A percentile compares a stretch with the other conserved stretches of the same genome.
These are phyloP conservation scores for Lasiosphaeria miniovina DNA, from an alignment of 495 filamentous ascomycete species.

Conservation along the genomic window DNA sequence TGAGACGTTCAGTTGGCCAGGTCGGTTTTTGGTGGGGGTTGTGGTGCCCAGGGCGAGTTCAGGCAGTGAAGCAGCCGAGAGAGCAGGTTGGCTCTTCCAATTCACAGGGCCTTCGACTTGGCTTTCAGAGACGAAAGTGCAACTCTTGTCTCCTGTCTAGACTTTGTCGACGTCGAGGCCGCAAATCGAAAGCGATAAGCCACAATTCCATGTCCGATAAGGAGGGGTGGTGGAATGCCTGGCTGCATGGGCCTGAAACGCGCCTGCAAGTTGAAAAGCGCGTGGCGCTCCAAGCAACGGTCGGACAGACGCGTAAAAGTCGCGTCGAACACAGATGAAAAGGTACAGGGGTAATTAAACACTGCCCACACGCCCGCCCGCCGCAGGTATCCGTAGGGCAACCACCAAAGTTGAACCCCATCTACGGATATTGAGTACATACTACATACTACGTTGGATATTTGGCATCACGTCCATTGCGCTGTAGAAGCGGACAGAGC, in stretches of 20 bases:
- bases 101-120: background rate
- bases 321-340: conserved; percentile 37
- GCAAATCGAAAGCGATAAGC: conserved; percentile 21
- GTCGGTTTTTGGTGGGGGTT: background rate
- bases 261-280: conserved; percentile 10
- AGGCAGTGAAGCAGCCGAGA: no score
- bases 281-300: conserved; percentile 7
- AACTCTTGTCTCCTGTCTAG: background rate
- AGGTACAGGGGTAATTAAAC: background rate
- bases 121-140: conserved; percentile 3
- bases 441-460: no score
- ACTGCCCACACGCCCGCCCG: background rate
- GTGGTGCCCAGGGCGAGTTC: no score
- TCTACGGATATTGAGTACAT: no score
- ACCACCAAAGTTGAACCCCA: no score
- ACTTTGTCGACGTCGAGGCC: conserved; percentile 2
- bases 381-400: no score
- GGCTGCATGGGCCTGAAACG: conserved; percentile 6
- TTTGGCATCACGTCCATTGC: no score
- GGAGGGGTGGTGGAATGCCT: conserved; percentile 2
- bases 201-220: conserved; percentile 14
- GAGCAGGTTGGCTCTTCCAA: no score
- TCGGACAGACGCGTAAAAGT: conserved; percentile 22
- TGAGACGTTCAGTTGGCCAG: background rate
- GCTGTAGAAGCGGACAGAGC: background rate